Base-by-base conservation (phyloP, 345 rosid species). In the Murraya koenigii region DNA sequence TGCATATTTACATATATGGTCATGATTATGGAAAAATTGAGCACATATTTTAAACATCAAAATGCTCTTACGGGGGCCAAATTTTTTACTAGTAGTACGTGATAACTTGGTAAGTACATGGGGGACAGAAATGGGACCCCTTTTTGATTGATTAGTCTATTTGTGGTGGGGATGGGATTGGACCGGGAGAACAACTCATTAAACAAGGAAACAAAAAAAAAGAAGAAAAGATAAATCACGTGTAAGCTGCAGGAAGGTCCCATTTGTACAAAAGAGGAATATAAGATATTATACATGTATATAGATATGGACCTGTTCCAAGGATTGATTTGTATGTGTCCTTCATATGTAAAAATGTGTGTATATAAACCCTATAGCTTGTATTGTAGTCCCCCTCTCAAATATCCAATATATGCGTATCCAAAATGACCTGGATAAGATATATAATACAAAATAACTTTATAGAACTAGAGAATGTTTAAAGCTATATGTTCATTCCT, bases 161-260 rank as follows among this genome's bases (percentile, higher is more conserved):
- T 81, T 77, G 69, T 69, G 75, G 82, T 84, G 90, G 88, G 85
- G 81, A 77, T 70, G 38, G 59, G 56, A 32, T 39, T 75, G 81
- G 30, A 41, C 65, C 59, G 55, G 54, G 68, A 33, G 71, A 75
- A 60, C 36, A 77, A 35, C 69, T 47, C 61, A 74, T 79, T 30
- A n/a, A 54, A 71, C 52, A 69, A 79, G 79, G 83, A 67, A 80
- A 80, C 80, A 78, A 81, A 79, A 11, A 41, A 41, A 68, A 59
- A 62, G 77, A 80, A 2, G 32, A 35, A 71, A 59, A 58, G 41
- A 49, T 17, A 54, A 65, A 71, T 80, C 86, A 80, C 83, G 83
- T 83, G 86, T 75, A 55, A 77, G 49, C 70, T 67, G 73, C 78
- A 73, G 55, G 39, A 54, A 72, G 82, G 81, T 69, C 80, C 71